Conservation (phyloP, 768 basidiomycete genomes). For the Gloeostereum incarnatum region DNA sequence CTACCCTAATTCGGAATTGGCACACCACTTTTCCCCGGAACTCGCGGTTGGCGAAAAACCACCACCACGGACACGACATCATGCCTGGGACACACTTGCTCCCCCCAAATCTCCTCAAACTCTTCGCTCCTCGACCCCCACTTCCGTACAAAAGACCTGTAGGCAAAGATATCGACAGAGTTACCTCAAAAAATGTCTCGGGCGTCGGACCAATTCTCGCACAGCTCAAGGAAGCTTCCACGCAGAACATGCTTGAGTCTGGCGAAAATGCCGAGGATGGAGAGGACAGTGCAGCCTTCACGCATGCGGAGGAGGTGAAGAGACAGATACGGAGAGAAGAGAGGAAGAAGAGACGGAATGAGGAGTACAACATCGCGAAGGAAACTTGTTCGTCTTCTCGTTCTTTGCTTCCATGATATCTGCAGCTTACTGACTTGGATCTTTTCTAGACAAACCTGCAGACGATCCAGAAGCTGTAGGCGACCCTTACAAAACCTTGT, state of each 20-base stretch:
- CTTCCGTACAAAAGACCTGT: conserved; percentile 82
- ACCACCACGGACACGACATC: too few relatives aligned
- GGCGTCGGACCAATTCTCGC: conserved; percentile 75
- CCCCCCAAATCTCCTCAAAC: conserved; percentile 92
- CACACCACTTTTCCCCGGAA: too few relatives aligned
- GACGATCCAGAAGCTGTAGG: conserved; percentile 88
- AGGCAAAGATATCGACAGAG: conserved; percentile 73
- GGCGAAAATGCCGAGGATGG: conserved; percentile 52
- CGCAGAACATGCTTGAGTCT: conserved; percentile 50
- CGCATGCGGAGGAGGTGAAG: conserved; percentile 76
- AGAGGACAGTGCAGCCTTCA: conserved; percentile 80
- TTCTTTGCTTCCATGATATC: too few relatives aligned
- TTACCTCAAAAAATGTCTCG: conserved; percentile 55
- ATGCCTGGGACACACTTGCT: conserved; percentile 81
- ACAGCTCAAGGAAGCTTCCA: conserved; percentile 69
- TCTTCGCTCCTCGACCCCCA: conserved; percentile 90
- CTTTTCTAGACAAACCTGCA: conserved; percentile 74
- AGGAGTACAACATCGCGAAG: conserved; percentile 73
- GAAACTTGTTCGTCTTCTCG: conserved; percentile 61
- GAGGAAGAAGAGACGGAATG: conserved; percentile 63
- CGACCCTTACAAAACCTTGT: conserved; percentile 97
- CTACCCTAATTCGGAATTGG: too few relatives aligned
- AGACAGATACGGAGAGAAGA: conserved; percentile 73
- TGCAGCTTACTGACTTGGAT: conserved; percentile 7
- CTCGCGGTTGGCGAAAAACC: too few relatives aligned